Conservation (phyloP, 305 asterid genomes). For the Salvia sclarea region DNA sequence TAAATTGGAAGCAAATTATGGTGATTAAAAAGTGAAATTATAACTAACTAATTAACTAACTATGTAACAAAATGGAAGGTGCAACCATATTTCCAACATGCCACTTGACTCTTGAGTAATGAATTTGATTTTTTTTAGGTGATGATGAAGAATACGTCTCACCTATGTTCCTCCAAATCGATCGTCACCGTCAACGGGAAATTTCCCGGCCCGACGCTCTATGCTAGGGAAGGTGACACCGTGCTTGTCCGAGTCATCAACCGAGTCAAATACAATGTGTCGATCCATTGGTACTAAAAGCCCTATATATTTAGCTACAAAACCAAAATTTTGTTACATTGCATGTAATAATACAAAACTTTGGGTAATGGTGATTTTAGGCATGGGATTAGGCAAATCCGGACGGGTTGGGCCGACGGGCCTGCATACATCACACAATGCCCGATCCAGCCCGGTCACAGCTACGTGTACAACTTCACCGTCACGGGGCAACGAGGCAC, state of each 20-base stretch:
- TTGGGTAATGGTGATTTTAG: conserved; percentile 31
- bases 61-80: conserved; percentile 28
- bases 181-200: conserved; percentile 77
- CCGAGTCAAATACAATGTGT: conserved; percentile 75
- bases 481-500: conserved; percentile 94
- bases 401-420: conserved; percentile 97
- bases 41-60: conserved; percentile 7
- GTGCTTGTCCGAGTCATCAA: conserved; percentile 75
- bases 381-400: conserved; percentile 83
- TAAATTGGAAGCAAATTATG: conserved; percentile 15
- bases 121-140: conserved; percentile 47
- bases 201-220: conserved; percentile 90
- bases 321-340: no score
- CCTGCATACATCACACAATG: conserved; percentile 96
- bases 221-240: conserved; percentile 87
- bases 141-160: conserved; percentile 61
- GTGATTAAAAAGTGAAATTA: conserved; percentile 2
- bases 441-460: conserved; percentile 83
- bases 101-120: neutral
- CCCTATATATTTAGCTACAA: no score
- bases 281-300: conserved; percentile 75
- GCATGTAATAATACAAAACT: neutral
- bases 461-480: conserved; percentile 76
- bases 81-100: neutral
- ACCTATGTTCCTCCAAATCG: conserved; percentile 72